Percentiles rank a stretch among this genome's conserved stretches.
Conservation (phyloP, 2,329 filamentous ascomycete genomes). For the Pochonia chlamydosporia region DNA sequence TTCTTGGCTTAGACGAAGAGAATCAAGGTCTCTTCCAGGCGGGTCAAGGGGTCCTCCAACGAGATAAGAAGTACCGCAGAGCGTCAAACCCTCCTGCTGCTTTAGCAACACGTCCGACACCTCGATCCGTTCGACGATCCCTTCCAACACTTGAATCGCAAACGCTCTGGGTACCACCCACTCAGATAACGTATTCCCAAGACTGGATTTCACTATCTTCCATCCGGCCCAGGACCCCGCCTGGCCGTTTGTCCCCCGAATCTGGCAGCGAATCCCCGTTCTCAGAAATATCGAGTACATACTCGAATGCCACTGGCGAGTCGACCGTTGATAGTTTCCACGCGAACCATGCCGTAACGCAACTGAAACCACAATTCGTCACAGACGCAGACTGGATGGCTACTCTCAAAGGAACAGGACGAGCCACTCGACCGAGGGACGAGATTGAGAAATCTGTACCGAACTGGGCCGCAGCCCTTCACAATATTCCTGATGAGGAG, state of each 20-base stretch:
- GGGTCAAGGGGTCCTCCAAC: background rate
- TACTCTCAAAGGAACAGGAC: background rate
- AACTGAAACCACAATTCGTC: background rate
- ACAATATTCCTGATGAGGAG: background rate
- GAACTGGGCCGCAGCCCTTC: conserved; percentile 1
- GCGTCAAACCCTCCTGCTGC: background rate
- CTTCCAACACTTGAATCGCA: conserved; percentile 3
- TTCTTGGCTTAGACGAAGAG: background rate
- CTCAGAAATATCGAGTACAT: conserved; percentile 10
- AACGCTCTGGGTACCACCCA: conserved; percentile 6
- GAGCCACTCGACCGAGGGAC: background rate
- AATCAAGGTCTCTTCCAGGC: background rate
- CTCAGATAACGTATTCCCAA: background rate
- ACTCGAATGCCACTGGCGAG: conserved; percentile 9
- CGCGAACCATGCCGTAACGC: background rate
- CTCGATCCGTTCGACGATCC: background rate
- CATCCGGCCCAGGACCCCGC: conserved; percentile 6
- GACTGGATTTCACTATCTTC: conserved; percentile 11
- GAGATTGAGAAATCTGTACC: background rate
- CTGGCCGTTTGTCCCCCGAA: conserved; percentile 3
- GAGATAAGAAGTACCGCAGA: background rate
- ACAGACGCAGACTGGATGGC: background rate
- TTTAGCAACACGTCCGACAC: conserved; percentile 2
- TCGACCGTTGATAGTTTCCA: conserved; percentile 8
- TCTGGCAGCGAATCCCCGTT: conserved; percentile 11